Evolutionary conservation across 352 stramenopile species (phyloP), one percentile per base, ranked within the genome.

Genomic region (Phytophthora quininea): DNA sequence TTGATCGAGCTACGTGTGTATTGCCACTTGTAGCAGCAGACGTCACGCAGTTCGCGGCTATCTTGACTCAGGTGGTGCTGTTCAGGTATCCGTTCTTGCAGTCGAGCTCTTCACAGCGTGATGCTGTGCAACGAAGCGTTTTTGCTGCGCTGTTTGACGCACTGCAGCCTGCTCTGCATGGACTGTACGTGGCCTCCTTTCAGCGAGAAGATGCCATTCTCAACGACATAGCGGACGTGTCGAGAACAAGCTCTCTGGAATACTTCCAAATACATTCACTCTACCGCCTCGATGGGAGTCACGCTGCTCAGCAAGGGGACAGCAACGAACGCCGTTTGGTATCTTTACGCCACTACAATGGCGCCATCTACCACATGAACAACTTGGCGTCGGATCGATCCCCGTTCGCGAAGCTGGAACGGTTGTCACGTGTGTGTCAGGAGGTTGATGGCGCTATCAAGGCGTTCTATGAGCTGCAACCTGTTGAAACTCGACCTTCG

Each of bases 131-230:
- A 1, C 71, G 77, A n/a, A 78, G 71, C 11, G 79, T 89, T 6
- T 47, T 91, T 1, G 71, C 75, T n/a, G 77, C 78, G 8, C 79
- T 90, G 19, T 91, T 92, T 61, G 82, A 87, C 27, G 74, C 78
- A 15, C 71, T 92, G 4, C 82, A 92, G 55, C 82, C 79, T 45
- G 82, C 71, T 37, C 62, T 92, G 9, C 84, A 92, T 42, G 73
- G 68, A 0, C 56, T 91, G 52, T 86, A 88, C 31, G 76, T 80
- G 9, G 66, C 71, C 3, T 73, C 80, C 2, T 91, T 92, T 54
- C 67, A 74, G 7, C 37, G 40, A 8, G 82, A 92, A 58, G 84
- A 91, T 46, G 38, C 59, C 3, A 69, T 84, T 11, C 31, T 92
- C 38, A 52, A 70, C 4, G 59, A 74, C 24, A 43, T 82, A 30